Base-by-base conservation (phyloP, 2,329 filamentous ascomycete species). In the Colletotrichum simmondsii region DNA sequence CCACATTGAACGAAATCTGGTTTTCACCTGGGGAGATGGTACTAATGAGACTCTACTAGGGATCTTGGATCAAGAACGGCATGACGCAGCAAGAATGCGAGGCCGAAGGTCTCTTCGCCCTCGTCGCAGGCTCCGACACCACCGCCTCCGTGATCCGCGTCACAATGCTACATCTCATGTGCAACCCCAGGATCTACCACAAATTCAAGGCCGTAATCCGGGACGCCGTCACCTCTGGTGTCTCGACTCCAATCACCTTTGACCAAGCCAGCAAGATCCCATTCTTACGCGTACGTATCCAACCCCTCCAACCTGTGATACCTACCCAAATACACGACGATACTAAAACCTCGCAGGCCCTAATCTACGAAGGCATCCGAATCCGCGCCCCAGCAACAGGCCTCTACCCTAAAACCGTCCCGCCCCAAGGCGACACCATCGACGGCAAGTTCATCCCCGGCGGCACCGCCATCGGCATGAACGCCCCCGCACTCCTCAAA, bases 61-160 rank as follows among this genome's bases (percentile, higher is more conserved):
- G 77, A 3, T 79, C 80, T 0, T 83, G 81, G 64, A 77, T 79
- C 32, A 76, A 78, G 8, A 75, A 80, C 37, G 81, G 81, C 4
- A 71, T 83, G 16, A 76, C 77, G 0, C 75, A 78, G 52, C 19
- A 60, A 1, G 75, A 81, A 67, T 80, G 79, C 46, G 77, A 80
- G 37, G 77, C 76, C 0, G 81, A 83, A 70, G 74, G 73, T 0
- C 68, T 80, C 3, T 77, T 82, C 42, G 32, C 35, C 2, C n/a
- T 71, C 4, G n/a, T 88, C 4, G 89, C 89, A 4, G 90, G 90
- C 10, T 88, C 87, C 0, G 89, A 91, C 72, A 90, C 88, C 8
- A 90, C 89, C 0, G 88, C 89, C 0, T 88, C 87, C 0, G 85
- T 85, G 1, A 84, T 92, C 5, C 85, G 89, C 2, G 81, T 85